phyloP scores from a whole-genome alignment of 805 yeast species.

The Hanseniaspora occidentalis region DNA sequence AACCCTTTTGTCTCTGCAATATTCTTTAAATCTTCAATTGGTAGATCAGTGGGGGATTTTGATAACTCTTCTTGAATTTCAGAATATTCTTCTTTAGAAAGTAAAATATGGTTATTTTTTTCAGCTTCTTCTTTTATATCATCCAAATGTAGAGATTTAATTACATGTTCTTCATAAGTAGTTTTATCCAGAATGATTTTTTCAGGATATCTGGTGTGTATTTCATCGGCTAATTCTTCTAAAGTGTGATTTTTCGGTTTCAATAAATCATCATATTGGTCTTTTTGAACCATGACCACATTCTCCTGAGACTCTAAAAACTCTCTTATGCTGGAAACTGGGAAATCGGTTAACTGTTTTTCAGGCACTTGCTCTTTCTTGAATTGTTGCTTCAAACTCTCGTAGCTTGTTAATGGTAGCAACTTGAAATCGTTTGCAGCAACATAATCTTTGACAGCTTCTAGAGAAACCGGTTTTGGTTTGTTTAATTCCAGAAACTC shows the following conservation, averaged over 20 bases:
- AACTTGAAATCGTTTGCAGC: slow-evolving; percentile 3
- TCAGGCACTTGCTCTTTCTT: background rate
- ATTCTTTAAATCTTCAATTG: background rate
- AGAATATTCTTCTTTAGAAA: background rate
- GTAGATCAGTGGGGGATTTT: no score
- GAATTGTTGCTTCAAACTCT: background rate
- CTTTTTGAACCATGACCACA: background rate
- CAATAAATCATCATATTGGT: background rate
- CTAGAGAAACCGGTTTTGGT: slow-evolving; percentile 1
- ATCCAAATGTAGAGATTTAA: background rate
- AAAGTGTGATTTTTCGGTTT: background rate
- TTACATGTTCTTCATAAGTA: background rate
- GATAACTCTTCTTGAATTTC: background rate
- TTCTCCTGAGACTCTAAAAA: background rate
- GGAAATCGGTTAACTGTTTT: background rate
- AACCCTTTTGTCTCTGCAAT: slow-evolving; percentile 2
- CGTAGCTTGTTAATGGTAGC: slow-evolving; percentile 3
- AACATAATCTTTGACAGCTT: slow-evolving; percentile 5
- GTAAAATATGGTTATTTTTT: background rate
- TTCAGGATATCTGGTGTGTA: background rate
- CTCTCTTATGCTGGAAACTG: background rate
- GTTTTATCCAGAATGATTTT: background rate
- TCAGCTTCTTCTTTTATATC: background rate
- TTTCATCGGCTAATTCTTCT: background rate
- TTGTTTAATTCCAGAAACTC: background rate